A percentile compares a stretch with the other conserved stretches of the same genome.
phyloP scores from a whole-genome alignment of 768 basidiomycete species.

The Lactarius vividus region DNA sequence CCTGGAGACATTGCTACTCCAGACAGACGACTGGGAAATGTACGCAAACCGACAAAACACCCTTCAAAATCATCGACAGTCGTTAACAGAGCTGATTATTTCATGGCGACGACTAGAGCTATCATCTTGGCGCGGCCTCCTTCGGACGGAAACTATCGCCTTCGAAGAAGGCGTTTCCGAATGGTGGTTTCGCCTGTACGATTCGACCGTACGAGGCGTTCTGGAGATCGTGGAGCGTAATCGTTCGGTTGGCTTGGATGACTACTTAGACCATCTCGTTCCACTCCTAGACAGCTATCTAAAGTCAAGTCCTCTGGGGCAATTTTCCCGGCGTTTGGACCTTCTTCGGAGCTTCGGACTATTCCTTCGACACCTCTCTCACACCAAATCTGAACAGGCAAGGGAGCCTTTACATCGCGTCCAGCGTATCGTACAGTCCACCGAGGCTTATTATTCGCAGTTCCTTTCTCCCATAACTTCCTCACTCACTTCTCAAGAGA shows the following conservation, averaged over 20 bases:
- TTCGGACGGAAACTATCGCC: slow-evolving; percentile 62
- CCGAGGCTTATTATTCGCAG: slow-evolving; percentile 61
- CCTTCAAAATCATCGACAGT: slow-evolving; percentile 62
- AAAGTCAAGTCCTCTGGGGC: slow-evolving; percentile 72
- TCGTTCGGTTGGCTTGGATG: slow-evolving; percentile 36
- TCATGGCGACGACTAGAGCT: slow-evolving; percentile 90
- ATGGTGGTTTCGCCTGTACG: slow-evolving; percentile 94
- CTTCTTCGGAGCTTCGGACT: slow-evolving; percentile 66
- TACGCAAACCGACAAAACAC: slow-evolving; percentile 92
- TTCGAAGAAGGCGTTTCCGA: slow-evolving; percentile 50
- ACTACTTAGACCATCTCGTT: slow-evolving; percentile 64
- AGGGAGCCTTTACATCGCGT: slow-evolving; percentile 46
- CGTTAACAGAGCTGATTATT: slow-evolving; percentile 70
- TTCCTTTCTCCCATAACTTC: slow-evolving; percentile 49
- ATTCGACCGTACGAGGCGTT: slow-evolving; percentile 65
- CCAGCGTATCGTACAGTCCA: slow-evolving; percentile 56
- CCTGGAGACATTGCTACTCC: slow-evolving; percentile 79
- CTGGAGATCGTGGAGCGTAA: slow-evolving; percentile 46
- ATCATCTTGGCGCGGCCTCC: slow-evolving; percentile 77
- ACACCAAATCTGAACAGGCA: slow-evolving; percentile 35
- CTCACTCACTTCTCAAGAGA: slow-evolving; percentile 55
- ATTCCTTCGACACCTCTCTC: slow-evolving; percentile 44
- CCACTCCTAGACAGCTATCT: slow-evolving; percentile 83
- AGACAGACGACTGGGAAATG: slow-evolving; percentile 95
- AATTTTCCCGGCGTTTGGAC: slow-evolving; percentile 65